Base-by-base conservation (phyloP, 2,329 filamentous ascomycete genomes). In the Keithomyces neogunnii region DNA sequence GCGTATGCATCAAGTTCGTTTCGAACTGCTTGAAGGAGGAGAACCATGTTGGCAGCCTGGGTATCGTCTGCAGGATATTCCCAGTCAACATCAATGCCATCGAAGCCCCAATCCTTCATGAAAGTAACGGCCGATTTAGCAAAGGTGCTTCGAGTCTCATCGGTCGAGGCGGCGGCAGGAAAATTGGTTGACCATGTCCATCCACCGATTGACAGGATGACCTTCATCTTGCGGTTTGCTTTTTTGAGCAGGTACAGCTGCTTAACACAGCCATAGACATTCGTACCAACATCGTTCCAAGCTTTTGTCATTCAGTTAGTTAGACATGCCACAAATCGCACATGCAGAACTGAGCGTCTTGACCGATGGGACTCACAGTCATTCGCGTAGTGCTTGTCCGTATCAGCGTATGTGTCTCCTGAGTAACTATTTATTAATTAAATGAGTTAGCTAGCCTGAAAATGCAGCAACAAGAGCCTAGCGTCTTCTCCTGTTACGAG, bases 121-220 rank as follows among this genome's bases (percentile, higher is more conserved):
- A 93, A 66, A 6, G 74, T 68, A 0, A 91, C 84, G 2, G 88
- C 81, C 3, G 78, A 80, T 45, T 77, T 69, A 5, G 89, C 89
- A 67, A 95, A 95, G 2, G 59, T 78, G 36, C 73, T 66, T 13
- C 89, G 78, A 13, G 80, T 82, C 2, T 73, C 68, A 0, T 76
- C 74, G 0, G 84, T 86, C 53, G 80, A 81, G 8, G 84, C 81
- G 0, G 84, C 84, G 1, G 73, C 72, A 1, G 86, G 74, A 63
- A 95, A 92, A 65, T 89, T 88, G 58, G 77, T 71, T 2, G 86
- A 89, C 68, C 88, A 93, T 0, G 87, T 90, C 86, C 86, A 95
- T 32, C 90, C 89, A 46, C 90, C 90, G 56, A 96, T 89, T 46
- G 82, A 88, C 3, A 95, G 76, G 28, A 95, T 73, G 1, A 86